Evolutionary conservation across 352 stramenopile genomes (phyloP).

Genomic region (Phytopythium chamaehyphon): DNA sequence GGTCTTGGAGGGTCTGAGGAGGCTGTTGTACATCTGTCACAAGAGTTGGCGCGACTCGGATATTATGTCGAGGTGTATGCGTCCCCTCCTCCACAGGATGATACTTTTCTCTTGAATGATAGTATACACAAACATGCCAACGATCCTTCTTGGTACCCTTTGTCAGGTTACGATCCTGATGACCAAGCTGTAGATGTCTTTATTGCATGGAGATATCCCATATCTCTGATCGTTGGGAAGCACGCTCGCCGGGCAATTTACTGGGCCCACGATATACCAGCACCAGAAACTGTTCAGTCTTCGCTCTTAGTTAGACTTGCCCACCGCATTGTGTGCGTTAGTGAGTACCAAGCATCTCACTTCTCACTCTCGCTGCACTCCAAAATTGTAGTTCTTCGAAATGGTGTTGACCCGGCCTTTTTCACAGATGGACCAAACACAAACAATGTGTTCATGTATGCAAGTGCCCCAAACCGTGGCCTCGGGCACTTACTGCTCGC

Average conservation of each 20-base stretch:
- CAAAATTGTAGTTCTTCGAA: constrained; percentile 59
- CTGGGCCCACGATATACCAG: constrained; percentile 84
- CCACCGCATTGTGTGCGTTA: constrained; percentile 79
- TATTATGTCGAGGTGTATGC: constrained; percentile 89
- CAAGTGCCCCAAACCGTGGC: constrained; percentile 77
- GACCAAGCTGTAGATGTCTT: constrained; percentile 78
- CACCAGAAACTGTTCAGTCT: constrained; percentile 28
- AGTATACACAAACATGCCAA: neutral
- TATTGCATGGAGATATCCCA: constrained; percentile 88
- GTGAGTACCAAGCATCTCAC: constrained; percentile 61
- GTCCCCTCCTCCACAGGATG: constrained; percentile 49
- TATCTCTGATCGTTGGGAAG: constrained; percentile 59
- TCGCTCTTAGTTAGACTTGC: constrained; percentile 35
- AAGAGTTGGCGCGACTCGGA: constrained; percentile 69
- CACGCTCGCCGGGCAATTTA: constrained; percentile 40
- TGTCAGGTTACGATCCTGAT: constrained; percentile 60
- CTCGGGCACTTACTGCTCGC: constrained; percentile 54
- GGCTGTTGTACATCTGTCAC: constrained; percentile 85
- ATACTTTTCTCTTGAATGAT: constrained; percentile 9
- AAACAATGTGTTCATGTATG: constrained; percentile 79
- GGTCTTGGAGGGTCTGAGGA: constrained; percentile 90
- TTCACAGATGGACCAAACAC: constrained; percentile 61
- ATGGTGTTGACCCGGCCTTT: constrained; percentile 67
- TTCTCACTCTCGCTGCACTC: constrained; percentile 38
- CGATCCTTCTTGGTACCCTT: constrained; percentile 73